Conservation (phyloP, 768 basidiomycete genomes). For the Tricholoma saponaceum region DNA sequence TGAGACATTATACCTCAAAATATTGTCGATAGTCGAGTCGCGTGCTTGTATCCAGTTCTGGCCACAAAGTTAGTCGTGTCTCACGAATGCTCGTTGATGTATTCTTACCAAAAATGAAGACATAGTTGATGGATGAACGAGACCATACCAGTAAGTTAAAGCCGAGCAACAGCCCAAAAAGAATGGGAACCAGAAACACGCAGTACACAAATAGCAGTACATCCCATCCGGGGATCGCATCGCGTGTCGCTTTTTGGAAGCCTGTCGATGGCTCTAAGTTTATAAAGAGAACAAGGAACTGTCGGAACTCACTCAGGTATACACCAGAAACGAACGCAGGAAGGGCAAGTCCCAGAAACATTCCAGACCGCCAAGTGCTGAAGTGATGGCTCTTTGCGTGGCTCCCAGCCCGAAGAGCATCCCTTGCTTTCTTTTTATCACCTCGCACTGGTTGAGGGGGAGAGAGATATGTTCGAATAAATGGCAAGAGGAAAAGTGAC, state of each 20-base stretch:
- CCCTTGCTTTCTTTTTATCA: slow-evolving; percentile 73
- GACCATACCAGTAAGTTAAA: slow-evolving; percentile 80
- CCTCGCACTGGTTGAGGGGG: slow-evolving; percentile 43
- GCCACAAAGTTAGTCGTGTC: slow-evolving; percentile 60
- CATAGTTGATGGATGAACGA: slow-evolving; percentile 77
- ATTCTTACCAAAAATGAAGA: slow-evolving; percentile 79
- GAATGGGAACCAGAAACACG: slow-evolving; percentile 63
- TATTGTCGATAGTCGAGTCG: slow-evolving; percentile 78
- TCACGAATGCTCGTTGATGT: slow-evolving; percentile 42
- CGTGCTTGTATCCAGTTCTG: slow-evolving; percentile 68
- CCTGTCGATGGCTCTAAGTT: slow-evolving; percentile 32
- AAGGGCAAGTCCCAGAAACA: slow-evolving; percentile 66
- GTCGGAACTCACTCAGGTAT: slow-evolving; percentile 43
- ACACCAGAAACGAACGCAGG: slow-evolving; percentile 66
- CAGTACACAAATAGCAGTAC: slow-evolving; percentile 78
- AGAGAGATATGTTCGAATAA: slow-evolving; percentile 40
- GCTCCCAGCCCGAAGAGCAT: slow-evolving; percentile 53
- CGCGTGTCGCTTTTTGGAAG: slow-evolving; percentile 47
- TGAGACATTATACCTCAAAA: slow-evolving; percentile 35
- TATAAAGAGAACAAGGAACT: neutral
- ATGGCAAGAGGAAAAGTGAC: neutral
- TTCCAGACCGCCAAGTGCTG: slow-evolving; percentile 71
- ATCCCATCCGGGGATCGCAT: slow-evolving; percentile 62
- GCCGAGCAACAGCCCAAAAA: slow-evolving; percentile 76
- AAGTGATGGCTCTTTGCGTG: slow-evolving; percentile 58